A percentile compares a stretch with the other conserved stretches of the same genome.
These are phyloP conservation scores for Kondoa malvinella DNA, from an alignment of 768 basidiomycete species.

Conservation along the genomic window DNA sequence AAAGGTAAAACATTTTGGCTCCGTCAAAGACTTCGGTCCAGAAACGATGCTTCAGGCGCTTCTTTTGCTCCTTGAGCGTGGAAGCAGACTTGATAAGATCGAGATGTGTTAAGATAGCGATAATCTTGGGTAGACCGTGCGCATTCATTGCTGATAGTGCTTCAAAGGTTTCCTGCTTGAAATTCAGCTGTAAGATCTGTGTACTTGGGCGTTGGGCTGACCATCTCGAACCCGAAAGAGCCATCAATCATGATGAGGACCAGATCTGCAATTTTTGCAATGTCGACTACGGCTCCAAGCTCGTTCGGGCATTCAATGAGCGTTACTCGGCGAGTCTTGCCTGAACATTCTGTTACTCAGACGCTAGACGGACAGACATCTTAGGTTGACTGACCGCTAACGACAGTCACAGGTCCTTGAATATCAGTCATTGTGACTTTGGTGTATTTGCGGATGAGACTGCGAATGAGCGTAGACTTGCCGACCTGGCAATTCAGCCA, in stretches of 20 bases:
- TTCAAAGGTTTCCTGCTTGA: slow-evolving; percentile 80
- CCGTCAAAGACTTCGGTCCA: slow-evolving; percentile 99
- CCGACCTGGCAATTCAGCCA: slow-evolving; percentile 42
- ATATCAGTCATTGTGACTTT: slow-evolving; percentile 81
- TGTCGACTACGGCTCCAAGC: slow-evolving; percentile 94
- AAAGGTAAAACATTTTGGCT: slow-evolving; percentile 93
- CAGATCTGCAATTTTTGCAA: slow-evolving; percentile 89
- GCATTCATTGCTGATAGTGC: slow-evolving; percentile 92
- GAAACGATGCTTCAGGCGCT: slow-evolving; percentile 87
- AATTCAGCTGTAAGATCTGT: neutral
- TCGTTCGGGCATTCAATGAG: slow-evolving; percentile 97
- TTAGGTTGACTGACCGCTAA: slow-evolving; percentile 40
- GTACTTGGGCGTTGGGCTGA: slow-evolving; percentile 28
- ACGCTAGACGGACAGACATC: neutral
- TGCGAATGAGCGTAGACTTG: slow-evolving; percentile 83
- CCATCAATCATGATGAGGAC: slow-evolving; percentile 95
- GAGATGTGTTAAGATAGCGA: slow-evolving; percentile 85
- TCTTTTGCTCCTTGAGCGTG: slow-evolving; percentile 74
- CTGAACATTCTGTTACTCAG: too few species aligned
- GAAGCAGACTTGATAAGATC: slow-evolving; percentile 88
- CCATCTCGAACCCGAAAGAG: slow-evolving; percentile 98
- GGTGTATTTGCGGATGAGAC: slow-evolving; percentile 74
- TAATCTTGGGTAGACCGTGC: slow-evolving; percentile 96
- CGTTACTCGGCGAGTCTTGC: slow-evolving; percentile 82
- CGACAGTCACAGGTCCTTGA: slow-evolving; percentile 84